Evolutionary conservation across 352 stramenopile species (phyloP), one percentile per base, ranked within the genome.

Genomic region (Globisporangium middletonii): DNA sequence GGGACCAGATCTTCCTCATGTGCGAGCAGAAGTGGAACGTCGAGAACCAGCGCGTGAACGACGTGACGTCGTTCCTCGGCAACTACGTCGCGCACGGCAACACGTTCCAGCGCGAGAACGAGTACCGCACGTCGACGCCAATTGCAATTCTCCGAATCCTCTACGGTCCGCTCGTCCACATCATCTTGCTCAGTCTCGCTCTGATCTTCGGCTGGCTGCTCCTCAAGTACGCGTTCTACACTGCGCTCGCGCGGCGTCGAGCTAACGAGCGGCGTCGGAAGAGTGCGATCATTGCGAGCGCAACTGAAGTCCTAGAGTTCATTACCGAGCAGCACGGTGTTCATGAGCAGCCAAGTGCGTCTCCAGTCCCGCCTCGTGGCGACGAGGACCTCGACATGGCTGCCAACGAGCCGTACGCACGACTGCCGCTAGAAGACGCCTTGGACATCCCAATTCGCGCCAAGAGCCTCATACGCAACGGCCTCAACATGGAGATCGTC

Each of bases 401-500:
- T 6, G 50, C 57, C 9, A 45, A 46, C n/a, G 41, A 48, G 18
- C 33, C 38, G 38, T 72, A 72, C 45, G 19, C 19, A 5, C 65
- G 65, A 11, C 51, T 72, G 7, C 62, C 65, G 15, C 35, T 72
- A 1, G 65, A 69, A 62, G 59, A 67, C 9, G 50, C 47, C 9
- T 52, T 72, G 15, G 58, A 63, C 4, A 55, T 55, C n/a, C 62
- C 65, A 0, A 67, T 72, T 19, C 62, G 65, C 26, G 61, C 64
- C 33, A 59, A 43, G 13, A 71, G 63, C 33, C 30, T 73, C 43
- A 47, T 73, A 13, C 66, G 63, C 19, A 62, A 68, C 33, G 50
- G 50, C 3, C 60, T 74, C 23, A 61, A 33, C 19, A 65, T 74
- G 63, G 63, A 74, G 60, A 59, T 71, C 42, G 53, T 67, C 5